Percentiles rank a stretch among this genome's conserved stretches.
phyloP scores from a whole-genome alignment of 768 basidiomycete genomes.

The Boletus sp. region DNA sequence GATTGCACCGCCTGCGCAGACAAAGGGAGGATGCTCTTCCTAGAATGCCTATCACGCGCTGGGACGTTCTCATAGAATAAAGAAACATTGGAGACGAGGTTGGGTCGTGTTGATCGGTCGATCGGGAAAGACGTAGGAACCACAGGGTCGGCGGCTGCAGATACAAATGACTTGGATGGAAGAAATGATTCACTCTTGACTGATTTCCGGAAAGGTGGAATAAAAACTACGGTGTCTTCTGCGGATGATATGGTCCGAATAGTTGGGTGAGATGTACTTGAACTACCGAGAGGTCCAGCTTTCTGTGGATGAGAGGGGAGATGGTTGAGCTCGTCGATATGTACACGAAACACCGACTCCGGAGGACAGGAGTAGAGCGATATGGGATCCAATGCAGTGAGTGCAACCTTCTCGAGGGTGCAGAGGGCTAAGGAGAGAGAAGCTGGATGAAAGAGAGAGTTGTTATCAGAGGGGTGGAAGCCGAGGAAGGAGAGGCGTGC shows the following conservation, averaged over 20 bases:
- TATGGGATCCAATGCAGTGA: conserved; percentile 9
- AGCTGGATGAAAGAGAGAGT: conserved; percentile 42
- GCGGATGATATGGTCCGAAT: conserved; percentile 7
- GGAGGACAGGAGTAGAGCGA: conserved; percentile 28
- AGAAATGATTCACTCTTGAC: neutral
- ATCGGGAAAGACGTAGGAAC: neutral
- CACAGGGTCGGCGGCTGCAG: neutral
- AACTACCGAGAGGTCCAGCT: neutral
- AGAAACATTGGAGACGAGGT: conserved; percentile 5
- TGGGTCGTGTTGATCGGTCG: neutral
- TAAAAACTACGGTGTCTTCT: conserved; percentile 14
- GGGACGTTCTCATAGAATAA: conserved; percentile 18
- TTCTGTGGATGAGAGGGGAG: conserved; percentile 2
- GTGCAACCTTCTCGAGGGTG: conserved; percentile 23
- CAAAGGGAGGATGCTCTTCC: conserved; percentile 15
- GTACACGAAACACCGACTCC: conserved; percentile 28
- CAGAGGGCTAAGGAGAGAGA: conserved; percentile 37
- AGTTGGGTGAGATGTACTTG: neutral
- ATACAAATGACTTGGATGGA: neutral
- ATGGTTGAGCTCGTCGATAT: conserved; percentile 17
- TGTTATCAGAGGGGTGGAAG: conserved; percentile 28
- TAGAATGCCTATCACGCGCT: neutral
- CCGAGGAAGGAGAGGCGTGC: conserved; percentile 17
- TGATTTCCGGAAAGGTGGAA: conserved; percentile 17
- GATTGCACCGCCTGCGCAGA: conserved; percentile 19